Base-by-base conservation (phyloP, 371 early-diverging fungal genomes). In the Apophysomyces elegans region DNA sequence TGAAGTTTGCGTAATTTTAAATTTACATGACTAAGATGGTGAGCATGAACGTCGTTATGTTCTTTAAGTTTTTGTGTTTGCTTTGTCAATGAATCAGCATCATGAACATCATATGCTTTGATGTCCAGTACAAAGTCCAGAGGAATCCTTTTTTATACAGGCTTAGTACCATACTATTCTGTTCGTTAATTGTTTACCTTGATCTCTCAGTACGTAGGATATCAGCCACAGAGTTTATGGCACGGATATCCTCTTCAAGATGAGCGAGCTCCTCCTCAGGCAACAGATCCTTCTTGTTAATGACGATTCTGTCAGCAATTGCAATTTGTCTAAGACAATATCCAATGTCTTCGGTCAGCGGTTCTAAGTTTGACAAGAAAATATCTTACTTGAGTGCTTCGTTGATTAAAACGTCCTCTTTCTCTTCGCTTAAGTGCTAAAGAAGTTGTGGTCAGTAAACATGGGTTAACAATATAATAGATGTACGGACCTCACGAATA, bases 281-380 rank as follows among this genome's bases (percentile, higher is more conserved):
- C 1, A 96, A 84, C 18, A 97, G 72, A 69, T 99, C 99, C n/a
- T 84, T 85, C 74, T 99, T 99, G 85, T 99, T 99, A 61, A 99
- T 73, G 8, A 99, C 79, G 16, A 99, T 88, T 26, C 95, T 90
- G 73, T 99, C 99, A 7, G 97, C 95, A 78, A 96, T 86, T 4
- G 98, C 98, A 12, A 99, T 89, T 74, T 98, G 98, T 59, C 95
- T 92, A 44, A 38, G 4, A 54, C 37, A 47, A 43, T 12, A 13
- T 7, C 21, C 14, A 50, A 12, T 35, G 56, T 60, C 12, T 11
- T 14, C 43, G 32, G 32, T 26, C 13, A 41, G 38, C 21, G 32
- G 37, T 2, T 44, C 4, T 21, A 5, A n/a, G 41, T 11, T 41
- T 41, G 13, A 21, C 21, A 21, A 9, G 9, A 7, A 21, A 50